Base-by-base conservation (phyloP, 2,329 filamentous ascomycete species). In the Eutypa lata region DNA sequence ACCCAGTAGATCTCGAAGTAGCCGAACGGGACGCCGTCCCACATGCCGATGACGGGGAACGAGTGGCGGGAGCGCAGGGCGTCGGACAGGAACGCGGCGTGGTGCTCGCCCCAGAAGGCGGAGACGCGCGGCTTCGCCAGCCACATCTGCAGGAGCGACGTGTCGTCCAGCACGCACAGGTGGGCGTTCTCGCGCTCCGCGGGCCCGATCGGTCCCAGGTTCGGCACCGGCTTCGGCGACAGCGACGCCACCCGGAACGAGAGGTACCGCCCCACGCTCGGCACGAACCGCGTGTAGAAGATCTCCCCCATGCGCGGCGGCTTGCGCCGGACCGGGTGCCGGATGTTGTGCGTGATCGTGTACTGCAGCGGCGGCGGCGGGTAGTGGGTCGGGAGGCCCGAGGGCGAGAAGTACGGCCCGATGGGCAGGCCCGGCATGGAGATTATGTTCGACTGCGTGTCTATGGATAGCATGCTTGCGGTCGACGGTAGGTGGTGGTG, bases 1-100 rank as follows among this genome's bases (percentile, higher is more conserved):
- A 94, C 91, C 93, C 94, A 99, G 73, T 99, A 99, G 33, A 99
- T 81, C 74, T 99, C 94, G 67, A 99, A 97, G 68, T 95, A 99
- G 0, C 91, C 94, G 73, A 97, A 99, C 0, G 93, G 93, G 55
- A 93, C 88, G 11, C 91, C 92, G 62, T 97, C 91, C 90, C 93
- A 99, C 67, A 91, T 87, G 1, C 90, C 94, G 55, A 97, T 93
- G 0, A 87, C 91, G 0, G 94, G 94, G 70, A 97, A 96, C 8
- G 87, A 91, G 70, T 97, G 88, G 18, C 79, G 78, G 19, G 80
- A 85, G 13, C 78, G 78, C 11, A 97, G 73, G 0, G 81, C 85
- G 2, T 74, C 76, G 19, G 79, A 74, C 3, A 99, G 76, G 56
- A 96, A 95, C 2, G 80, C 53, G 71, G 84, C 51, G 71, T 85